Percentiles rank a stretch among this genome's conserved stretches.
phyloP scores from a whole-genome alignment of 2,329 filamentous ascomycete genomes.

The Elsinoe perseae region DNA sequence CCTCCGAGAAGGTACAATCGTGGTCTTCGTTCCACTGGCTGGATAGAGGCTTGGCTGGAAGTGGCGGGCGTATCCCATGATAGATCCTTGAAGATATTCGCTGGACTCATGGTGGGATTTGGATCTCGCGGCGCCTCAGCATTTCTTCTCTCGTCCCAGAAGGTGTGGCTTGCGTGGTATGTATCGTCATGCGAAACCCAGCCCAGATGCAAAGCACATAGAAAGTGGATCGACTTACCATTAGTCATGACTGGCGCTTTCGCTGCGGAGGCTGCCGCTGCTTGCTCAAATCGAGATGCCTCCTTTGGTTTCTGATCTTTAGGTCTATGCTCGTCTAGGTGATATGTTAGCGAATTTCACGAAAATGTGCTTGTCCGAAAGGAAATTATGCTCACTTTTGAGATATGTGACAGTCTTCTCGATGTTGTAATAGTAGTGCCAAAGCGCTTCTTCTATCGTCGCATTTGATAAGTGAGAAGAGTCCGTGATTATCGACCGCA shows the following conservation, averaged over 20 bases:
- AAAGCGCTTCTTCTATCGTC: conserved; percentile 82
- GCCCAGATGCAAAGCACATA: conserved; percentile 8
- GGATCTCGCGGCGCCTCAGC: conserved; percentile 26
- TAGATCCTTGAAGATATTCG: conserved; percentile 69
- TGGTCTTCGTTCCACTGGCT: conserved; percentile 50
- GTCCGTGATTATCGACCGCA: conserved; percentile 57
- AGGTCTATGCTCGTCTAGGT: conserved; percentile 25
- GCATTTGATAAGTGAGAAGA: conserved; percentile 55
- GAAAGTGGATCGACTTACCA: conserved; percentile 34
- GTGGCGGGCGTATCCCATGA: conserved; percentile 68
- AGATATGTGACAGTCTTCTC: conserved; percentile 78
- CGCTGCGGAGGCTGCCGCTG: conserved; percentile 32
- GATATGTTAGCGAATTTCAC: conserved; percentile 6
- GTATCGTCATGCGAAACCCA: neutral
- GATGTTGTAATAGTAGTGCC: conserved; percentile 94
- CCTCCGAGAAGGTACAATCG: conserved; percentile 70
- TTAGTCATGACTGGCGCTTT: conserved; percentile 35
- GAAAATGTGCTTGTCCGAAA: neutral
- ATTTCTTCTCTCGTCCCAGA: conserved; percentile 19
- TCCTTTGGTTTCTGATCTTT: conserved; percentile 34
- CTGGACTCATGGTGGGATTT: conserved; percentile 21
- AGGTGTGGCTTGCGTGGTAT: neutral
- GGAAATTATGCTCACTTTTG: conserved; percentile 50
- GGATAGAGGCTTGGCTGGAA: conserved; percentile 54
- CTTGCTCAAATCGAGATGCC: conserved; percentile 40